Conservation (phyloP, 2,329 filamentous ascomycete genomes). For the Pyrenophora tritici-repentis region DNA sequence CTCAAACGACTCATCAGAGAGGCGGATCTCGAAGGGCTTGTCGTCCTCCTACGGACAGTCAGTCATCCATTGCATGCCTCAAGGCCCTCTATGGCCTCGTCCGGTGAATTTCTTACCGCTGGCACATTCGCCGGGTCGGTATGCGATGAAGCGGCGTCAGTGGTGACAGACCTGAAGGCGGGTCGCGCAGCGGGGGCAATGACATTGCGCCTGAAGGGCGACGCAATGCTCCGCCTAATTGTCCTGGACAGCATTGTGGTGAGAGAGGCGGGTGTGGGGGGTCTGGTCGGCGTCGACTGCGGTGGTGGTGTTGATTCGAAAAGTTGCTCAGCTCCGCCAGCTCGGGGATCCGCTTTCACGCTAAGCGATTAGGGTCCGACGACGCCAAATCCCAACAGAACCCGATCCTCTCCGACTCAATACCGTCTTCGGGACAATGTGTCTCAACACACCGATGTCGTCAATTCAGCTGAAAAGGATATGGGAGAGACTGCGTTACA, state of each 20-base stretch:
- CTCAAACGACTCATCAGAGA: constrained; percentile 99
- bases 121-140: constrained; percentile 78
- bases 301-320: constrained; percentile 25
- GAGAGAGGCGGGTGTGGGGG: constrained; percentile 23
- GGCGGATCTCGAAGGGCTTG: constrained; percentile 85
- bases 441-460: too few species aligned
- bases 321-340: constrained; percentile 27
- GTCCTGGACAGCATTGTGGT: constrained; percentile 48
- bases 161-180: constrained; percentile 76
- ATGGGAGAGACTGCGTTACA: too few species aligned
- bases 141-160: constrained; percentile 90
- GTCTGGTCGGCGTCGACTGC: constrained; percentile 26
- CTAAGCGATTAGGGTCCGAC: constrained; percentile 16
- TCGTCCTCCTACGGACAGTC: constrained; percentile 75
- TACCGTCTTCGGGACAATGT: neutral
- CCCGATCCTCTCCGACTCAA: constrained; percentile 17
- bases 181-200: constrained; percentile 42
- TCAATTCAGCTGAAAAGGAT: too few species aligned
- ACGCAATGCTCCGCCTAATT: constrained; percentile 47
- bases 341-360: constrained; percentile 24
- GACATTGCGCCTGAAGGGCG: constrained; percentile 48
- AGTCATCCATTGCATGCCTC: constrained; percentile 18
- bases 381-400: constrained; percentile 13
- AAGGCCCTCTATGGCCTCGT: constrained; percentile 3
- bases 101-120: constrained; percentile 55